Evolutionary conservation across 1,284 basidiomycete genomes (phyloP).

Genomic region (Ustilago esculenta): DNA sequence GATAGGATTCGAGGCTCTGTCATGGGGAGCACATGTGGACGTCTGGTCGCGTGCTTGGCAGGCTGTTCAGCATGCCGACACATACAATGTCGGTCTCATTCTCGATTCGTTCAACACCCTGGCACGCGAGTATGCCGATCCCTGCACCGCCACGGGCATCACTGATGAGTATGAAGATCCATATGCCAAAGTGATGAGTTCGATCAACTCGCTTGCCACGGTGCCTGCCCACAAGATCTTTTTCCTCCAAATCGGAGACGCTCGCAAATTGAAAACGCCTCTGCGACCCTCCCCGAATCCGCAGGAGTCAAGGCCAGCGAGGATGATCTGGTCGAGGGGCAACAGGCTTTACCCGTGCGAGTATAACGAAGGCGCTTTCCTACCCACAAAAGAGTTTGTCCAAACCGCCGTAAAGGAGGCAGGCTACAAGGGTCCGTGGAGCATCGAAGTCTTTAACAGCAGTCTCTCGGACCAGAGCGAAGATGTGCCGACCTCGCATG

Average conservation of each 20-base stretch:
- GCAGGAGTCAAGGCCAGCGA: slow-evolving; percentile 62
- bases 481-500: slow-evolving; percentile 59
- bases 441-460: slow-evolving; percentile 68
- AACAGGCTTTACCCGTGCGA: slow-evolving; percentile 68
- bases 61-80: slow-evolving; percentile 58
- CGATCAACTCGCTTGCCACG: slow-evolving; percentile 33
- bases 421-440: slow-evolving; percentile 67
- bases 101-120: slow-evolving; percentile 69
- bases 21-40: slow-evolving; percentile 57
- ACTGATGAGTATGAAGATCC: slow-evolving; percentile 39
- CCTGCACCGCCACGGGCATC: slow-evolving; percentile 50
- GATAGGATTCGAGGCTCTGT: slow-evolving; percentile 61
- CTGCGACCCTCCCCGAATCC: slow-evolving; percentile 55
- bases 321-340: slow-evolving; percentile 67
- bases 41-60: slow-evolving; percentile 66
- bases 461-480: slow-evolving; percentile 44
- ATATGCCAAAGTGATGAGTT: slow-evolving; percentile 47
- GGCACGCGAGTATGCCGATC: slow-evolving; percentile 66
- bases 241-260: slow-evolving; percentile 68
- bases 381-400: slow-evolving; percentile 65
- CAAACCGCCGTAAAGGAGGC: slow-evolving; percentile 57
- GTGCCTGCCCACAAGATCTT: slow-evolving; percentile 61
- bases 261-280: slow-evolving; percentile 40
- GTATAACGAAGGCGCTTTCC: slow-evolving; percentile 62
- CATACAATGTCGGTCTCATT: slow-evolving; percentile 66